Base-by-base conservation (phyloP, 164 flowering plant genomes). In the Paratinospora sagittata region DNA sequence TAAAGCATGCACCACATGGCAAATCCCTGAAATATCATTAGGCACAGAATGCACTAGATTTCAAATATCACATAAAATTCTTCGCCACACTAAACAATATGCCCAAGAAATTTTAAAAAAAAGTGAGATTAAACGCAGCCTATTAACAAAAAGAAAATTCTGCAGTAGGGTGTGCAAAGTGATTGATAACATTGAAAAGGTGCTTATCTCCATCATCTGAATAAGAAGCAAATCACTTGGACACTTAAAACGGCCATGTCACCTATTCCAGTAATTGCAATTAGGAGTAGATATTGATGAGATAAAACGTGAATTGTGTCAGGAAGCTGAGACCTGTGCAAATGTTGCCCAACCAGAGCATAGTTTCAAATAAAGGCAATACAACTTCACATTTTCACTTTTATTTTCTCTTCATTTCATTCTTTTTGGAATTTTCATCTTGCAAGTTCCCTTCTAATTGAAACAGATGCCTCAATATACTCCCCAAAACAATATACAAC, bases 1-100 rank as follows among this genome's bases (percentile, higher is more conserved):
- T 17, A 76, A 57, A 73, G 93, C 93, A 78, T 82, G 85, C 8
- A 75, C 81, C 70, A 84, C 62, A 57, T 82, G 79, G 80, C 91
- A 85, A 52, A 84, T 70, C 12, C 89, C 90, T 82, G 81, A 77
- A 87, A 75, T 1, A 70, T 63, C 37, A 72, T 12, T 4, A 41
- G 70, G 5, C 23, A n/a, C 17, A 24, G 7, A 11, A 39, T 0
- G 5, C 16, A 65, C 26, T 63, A 24, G 19, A 24, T 19, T 41
- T 21, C 21, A 36, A 1, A 17, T 41, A 27, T 30, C 61, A 47
- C 9, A 34, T 10, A 16, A 41, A 0, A 68, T 8, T 17, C 6
- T 65, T 36, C 1, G n/a, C 63, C 63, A 6, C 55, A 11, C 16
- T 3, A 13, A 47, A 47, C 2, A 30, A 30, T 30, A 30, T 30